Evolutionary conservation across 2,329 filamentous ascomycete species (phyloP).

Genomic region (Calonectria honghensis): DNA sequence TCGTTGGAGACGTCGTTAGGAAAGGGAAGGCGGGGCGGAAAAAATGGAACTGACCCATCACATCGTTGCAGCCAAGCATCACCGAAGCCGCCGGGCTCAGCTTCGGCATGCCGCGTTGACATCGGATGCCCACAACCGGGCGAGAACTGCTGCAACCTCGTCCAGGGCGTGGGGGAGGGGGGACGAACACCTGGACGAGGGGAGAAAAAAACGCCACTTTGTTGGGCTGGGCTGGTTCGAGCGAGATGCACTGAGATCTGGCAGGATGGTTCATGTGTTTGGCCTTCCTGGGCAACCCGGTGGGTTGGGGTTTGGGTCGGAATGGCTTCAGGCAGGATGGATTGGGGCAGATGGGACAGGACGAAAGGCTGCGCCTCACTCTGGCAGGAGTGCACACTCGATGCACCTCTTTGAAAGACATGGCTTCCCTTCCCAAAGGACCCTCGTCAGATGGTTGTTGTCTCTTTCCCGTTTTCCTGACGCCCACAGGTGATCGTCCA

Average conservation of each 20-base stretch:
- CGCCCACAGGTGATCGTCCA: conserved; percentile 30
- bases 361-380: conserved; percentile 10
- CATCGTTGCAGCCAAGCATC: not conserved
- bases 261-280: conserved; percentile 23
- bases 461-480: conserved; percentile 22
- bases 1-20: conserved; percentile 10
- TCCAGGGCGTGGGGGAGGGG: not conserved
- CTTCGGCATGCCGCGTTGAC: conserved; percentile 22
- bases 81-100: conserved; percentile 3
- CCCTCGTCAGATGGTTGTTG: conserved; percentile 25
- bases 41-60: not conserved
- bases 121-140: conserved; percentile 1
- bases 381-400: conserved; percentile 4
- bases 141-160: conserved; percentile 10
- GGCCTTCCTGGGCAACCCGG: not conserved
- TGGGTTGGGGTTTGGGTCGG: not conserved
- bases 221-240: not conserved
- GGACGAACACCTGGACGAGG: not conserved
- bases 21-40: not conserved
- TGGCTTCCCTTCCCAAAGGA: conserved; percentile 25
- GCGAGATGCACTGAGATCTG: conserved; percentile 13
- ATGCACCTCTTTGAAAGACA: conserved; percentile 12
- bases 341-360: not conserved
- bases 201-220: not conserved
- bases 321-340: not conserved